Percentiles rank a stretch among this genome's conserved stretches.
These are phyloP conservation scores for Chlamydomonas eustigma DNA, from an alignment of 139 green algal species.

Conservation along the genomic window DNA sequence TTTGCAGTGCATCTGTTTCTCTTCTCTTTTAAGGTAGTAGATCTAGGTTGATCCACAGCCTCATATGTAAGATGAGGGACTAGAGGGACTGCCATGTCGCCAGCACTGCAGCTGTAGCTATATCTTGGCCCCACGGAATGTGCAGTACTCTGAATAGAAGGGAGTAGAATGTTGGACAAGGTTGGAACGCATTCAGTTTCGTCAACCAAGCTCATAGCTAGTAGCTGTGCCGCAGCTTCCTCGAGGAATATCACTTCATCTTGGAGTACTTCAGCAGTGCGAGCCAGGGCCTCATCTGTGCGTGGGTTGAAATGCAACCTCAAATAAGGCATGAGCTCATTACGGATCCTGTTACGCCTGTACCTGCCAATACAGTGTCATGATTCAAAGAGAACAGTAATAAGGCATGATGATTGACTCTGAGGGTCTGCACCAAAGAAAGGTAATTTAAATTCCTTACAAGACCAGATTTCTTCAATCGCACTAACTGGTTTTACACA, in stretches of 20 bases:
- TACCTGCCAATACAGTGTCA: too few species aligned
- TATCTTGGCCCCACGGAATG: background rate
- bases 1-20: background rate
- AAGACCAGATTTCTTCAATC: too few species aligned
- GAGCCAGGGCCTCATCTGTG: constrained; percentile 26
- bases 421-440: too few species aligned
- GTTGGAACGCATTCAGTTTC: background rate
- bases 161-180: background rate
- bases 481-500: too few species aligned
- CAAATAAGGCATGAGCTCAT: constrained; percentile 30
- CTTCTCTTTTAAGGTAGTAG: background rate
- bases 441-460: too few species aligned
- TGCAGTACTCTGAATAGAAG: background rate
- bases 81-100: background rate
- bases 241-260: constrained; percentile 21
- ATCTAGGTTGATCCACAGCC: background rate
- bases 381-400: too few species aligned
- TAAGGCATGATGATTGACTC: too few species aligned
- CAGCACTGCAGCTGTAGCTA: background rate
- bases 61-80: background rate
- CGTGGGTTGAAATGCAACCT: constrained; percentile 23
- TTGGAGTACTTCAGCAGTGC: constrained; percentile 22
- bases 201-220: background rate
- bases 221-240: background rate
- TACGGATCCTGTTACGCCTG: constrained; percentile 36